Evolutionary conservation across 2,329 filamentous ascomycete genomes (phyloP), one percentile per base, ranked within the genome.

Genomic region (Talaromyces piceae): DNA sequence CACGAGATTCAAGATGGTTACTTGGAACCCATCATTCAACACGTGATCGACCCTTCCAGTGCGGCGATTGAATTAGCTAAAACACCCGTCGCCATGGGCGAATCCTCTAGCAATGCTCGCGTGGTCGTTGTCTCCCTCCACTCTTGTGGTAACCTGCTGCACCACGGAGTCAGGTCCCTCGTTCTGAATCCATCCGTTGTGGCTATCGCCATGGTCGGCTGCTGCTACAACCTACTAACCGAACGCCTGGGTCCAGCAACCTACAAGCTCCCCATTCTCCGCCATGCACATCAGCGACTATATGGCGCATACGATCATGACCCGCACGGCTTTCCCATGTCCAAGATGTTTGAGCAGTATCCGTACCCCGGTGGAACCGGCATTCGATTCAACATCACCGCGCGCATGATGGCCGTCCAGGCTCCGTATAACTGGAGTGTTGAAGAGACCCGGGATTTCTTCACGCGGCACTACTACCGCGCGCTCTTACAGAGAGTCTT

Each of bases 391-490:
- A 97, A 98, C 68, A 95, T 97, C 64, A 98, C 93, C 3, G 90
- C 93, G 1, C 82, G 93, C 41, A 95, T 95, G 86, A 96, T 97
- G 91, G 91, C 91, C 2, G 91, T 94, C 46, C 93, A 98, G 72
- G 93, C 93, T 6, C 91, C 93, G 1, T 78, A 84, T 54, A 98
- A 98, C 72, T 98, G 93, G 93, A 87, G 86, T 2, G 74, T 77
- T 22, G 74, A 78, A 25, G 91, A 95, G 54, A 94, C 88, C 65
- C 86, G 90, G 47, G 77, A 76, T 6, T 98, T 97, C 72, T 97
- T 98, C 73, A 88, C 84, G 0, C 81, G 91, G 0, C 93, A 98
- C 67, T 95, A 93, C 69, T 98, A 86, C 73, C 87, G 93, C 41
- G 88, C 93, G 0, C 76, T 97, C 0, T 75, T 97, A 20, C 93